Base-by-base conservation (phyloP, 805 yeast genomes). In the Candida hungchunana region DNA sequence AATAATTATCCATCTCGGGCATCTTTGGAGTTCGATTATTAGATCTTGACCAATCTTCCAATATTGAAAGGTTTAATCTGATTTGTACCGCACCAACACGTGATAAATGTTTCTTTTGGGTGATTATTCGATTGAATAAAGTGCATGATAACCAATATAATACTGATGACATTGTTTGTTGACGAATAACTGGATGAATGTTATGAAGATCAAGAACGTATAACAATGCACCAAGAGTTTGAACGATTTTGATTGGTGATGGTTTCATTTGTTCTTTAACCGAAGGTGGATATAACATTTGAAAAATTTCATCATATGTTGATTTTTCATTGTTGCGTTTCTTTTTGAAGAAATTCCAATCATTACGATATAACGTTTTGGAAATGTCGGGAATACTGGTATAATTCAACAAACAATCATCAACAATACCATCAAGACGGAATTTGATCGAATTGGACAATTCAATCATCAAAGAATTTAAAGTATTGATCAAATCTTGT, bases 21-120 rank as follows among this genome's bases (percentile, higher is more conserved):
- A 66, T 58, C 36, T 49, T 51, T 12, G 60, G 54, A 2, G 52
- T 50, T 13, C 46, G 37, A 36, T 54, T 44, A 27, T 51, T 52
- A 0, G 56, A 48, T 41, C 95, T 73, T 20, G 90, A 73, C 99
- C 99, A 93, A 53, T 93, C 96, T 59, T 93, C 97, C 29, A 93
- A 62, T 5, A 83, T 73, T 0, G 96, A 87, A 8, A 93, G 52
- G 50, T 93, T 93, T 36, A 93, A 71, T 37, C 97, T 67, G 30
- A 93, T 80, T 55, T 93, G 97, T 60, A 93, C 77, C 0, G 97
- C 97, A 43, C 80, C 75, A 1, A 86, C 72, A 40, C 99, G 72
- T 1, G 95, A 76, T 32, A 83, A 68, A 47, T 82, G 82, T 48
- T 75, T 82, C 20, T 82, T 76, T 43, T 75, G 78, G 15, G 76